Base-by-base conservation (phyloP, 371 early-diverging fungal genomes). In the Actinomucor elegans region DNA sequence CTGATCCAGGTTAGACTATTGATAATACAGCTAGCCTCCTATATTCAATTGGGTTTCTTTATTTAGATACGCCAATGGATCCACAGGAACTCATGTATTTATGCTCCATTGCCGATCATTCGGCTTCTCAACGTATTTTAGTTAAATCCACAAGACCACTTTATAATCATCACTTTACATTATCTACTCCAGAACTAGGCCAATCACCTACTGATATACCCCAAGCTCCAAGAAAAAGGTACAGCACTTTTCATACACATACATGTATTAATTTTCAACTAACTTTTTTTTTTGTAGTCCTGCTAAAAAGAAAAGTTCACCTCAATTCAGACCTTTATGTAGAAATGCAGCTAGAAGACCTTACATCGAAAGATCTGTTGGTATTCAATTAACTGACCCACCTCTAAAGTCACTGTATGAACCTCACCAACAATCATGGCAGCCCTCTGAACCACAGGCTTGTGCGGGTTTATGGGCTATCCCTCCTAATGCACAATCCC, bases 181-280 rank as follows among this genome's bases (percentile, higher is more conserved):
- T 65, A 24, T 63, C 68, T 6, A 71, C 75, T 11, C 75, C 71
- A 21, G 75, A 75, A 37, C 33, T 75, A n/a, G 75, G 71, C 29
- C 53, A 64, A 34, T 75, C 75, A 17, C 75, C 75, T 9, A 61
- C 64, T 36, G n/a, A 35, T 48, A 48, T 48, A 26, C 35, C 23
- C 44, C 43, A 17, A 40, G 26, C 15, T 35, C 27, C 34, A 15
- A 35, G 24, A 20, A 38, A 40, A 37, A 31, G 1, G 11, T 6
- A 27, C 8, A 14, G 12, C 0, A n/a, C n/a, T n/a, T n/a, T n/a
- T n/a, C n/a, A n/a, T n/a, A n/a, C n/a, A n/a, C n/a, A n/a, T n/a
- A n/a, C n/a, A n/a, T n/a, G n/a, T n/a, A n/a, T n/a, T n/a, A n/a
- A n/a, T n/a, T n/a, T n/a, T n/a, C n/a, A n/a, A n/a, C n/a, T n/a